Conservation (phyloP, 2,329 filamentous ascomycete species). For the Ceratocystis huliohia region DNA sequence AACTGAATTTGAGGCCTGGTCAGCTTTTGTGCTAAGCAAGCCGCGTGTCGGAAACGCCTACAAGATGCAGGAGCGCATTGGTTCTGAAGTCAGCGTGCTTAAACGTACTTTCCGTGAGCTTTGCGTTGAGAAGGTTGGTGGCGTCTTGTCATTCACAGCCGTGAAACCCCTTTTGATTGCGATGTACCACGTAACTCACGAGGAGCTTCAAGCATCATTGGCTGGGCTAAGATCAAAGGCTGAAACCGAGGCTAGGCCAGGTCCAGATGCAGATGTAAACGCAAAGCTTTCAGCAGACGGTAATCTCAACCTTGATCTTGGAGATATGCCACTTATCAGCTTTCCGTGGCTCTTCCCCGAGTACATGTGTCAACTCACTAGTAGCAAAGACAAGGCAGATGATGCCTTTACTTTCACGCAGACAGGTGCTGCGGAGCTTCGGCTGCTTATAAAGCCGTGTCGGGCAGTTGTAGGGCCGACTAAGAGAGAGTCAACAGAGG, state of each 20-base stretch:
- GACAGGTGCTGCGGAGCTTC: not conserved
- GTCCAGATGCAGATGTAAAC: no score
- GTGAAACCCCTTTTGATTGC: slow-evolving; percentile 66
- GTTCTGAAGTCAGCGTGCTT: slow-evolving; percentile 50
- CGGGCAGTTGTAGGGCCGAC: not conserved
- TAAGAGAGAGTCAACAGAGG: no score
- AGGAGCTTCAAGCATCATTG: slow-evolving; percentile 41
- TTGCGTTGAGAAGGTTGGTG: slow-evolving; percentile 53
- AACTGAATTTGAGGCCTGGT: slow-evolving; percentile 88
- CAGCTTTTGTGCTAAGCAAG: slow-evolving; percentile 67
- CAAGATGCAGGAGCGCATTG: slow-evolving; percentile 75
- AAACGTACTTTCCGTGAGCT: slow-evolving; percentile 55
- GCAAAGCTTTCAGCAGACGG: no score
- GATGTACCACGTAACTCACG: slow-evolving; percentile 73
- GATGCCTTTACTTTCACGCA: slow-evolving; percentile 13
- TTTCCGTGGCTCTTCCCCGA: slow-evolving; percentile 85
- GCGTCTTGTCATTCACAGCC: slow-evolving; percentile 32
- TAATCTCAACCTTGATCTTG: no score
- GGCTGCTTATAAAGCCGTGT: not conserved
- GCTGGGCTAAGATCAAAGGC: not conserved
- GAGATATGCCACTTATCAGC: slow-evolving; percentile 66
- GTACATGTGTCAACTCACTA: slow-evolving; percentile 58
- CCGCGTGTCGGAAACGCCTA: slow-evolving; percentile 64
- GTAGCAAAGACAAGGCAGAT: slow-evolving; percentile 18
- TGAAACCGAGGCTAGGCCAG: not conserved